Evolutionary conservation across 1,139 yeast genomes (phyloP).

Genomic region (Debaryomyces psychrophilus): DNA sequence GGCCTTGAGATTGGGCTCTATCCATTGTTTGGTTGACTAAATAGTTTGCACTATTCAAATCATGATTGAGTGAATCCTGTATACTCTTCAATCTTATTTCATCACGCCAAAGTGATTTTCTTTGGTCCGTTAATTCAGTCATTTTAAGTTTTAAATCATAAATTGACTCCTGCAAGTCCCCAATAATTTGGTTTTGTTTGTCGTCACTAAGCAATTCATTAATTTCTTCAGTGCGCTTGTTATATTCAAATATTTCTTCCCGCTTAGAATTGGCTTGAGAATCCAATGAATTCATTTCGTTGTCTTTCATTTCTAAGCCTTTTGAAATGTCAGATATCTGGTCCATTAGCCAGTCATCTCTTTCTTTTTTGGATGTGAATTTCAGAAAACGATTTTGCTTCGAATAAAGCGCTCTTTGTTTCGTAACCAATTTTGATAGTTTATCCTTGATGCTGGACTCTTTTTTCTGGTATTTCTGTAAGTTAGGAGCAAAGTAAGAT

Average conservation of each 20-base stretch:
- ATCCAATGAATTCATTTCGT: slow-evolving; percentile 26
- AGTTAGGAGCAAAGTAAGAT: slow-evolving; percentile 41
- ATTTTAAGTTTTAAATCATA: slow-evolving; percentile 42
- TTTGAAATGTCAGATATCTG: slow-evolving; percentile 30
- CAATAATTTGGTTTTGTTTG: slow-evolving; percentile 23
- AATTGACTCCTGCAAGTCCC: slow-evolving; percentile 38
- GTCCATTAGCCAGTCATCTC: slow-evolving; percentile 69
- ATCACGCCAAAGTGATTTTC: slow-evolving; percentile 79
- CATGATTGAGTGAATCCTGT: slow-evolving; percentile 57
- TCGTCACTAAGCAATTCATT: slow-evolving; percentile 30
- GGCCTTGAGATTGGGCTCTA: slow-evolving; percentile 68
- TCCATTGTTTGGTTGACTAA: slow-evolving; percentile 73
- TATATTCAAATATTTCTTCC: slow-evolving; percentile 23
- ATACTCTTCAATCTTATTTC: slow-evolving; percentile 66
- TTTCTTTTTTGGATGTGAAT: slow-evolving; percentile 56
- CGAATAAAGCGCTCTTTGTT: slow-evolving; percentile 66
- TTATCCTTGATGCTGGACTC: slow-evolving; percentile 47
- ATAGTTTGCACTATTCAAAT: slow-evolving; percentile 60
- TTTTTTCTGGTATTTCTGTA: slow-evolving; percentile 37
- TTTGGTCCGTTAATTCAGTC: slow-evolving; percentile 58
- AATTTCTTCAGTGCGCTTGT: slow-evolving; percentile 46
- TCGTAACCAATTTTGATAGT: slow-evolving; percentile 49
- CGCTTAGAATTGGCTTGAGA: slow-evolving; percentile 24
- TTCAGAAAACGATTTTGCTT: slow-evolving; percentile 74
- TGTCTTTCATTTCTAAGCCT: slow-evolving; percentile 26